Base-by-base conservation (phyloP, 257 asterid species). In the Striga asiatica region DNA sequence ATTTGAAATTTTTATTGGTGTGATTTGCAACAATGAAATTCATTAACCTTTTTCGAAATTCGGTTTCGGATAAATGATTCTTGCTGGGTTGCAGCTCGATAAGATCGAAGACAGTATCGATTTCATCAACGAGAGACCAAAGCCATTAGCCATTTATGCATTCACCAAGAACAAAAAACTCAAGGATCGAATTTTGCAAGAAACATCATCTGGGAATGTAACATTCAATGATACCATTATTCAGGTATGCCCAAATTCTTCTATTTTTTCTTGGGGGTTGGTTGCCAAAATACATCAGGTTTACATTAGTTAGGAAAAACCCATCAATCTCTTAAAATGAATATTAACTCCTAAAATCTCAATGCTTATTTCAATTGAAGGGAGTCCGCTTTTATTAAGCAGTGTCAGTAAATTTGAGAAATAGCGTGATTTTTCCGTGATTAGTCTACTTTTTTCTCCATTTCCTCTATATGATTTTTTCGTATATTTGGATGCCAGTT, bases 131-230 rank as follows among this genome's bases (percentile, higher is more conserved):
- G 75, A 54, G 12, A 74, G 79, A 57, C 82, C 82, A 1, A 88
- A 88, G 55, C 97, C 98, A 46, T 89, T 92, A 0, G 84, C 87
- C 8, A 66, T 84, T 12, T 88, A 92, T 58, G 95, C 88, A 38
- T 92, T 92, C 66, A 92, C 97, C 0, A 79, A 78, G 46, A 67
- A 74, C n/a, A 61, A 77, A 20, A 72, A 65, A 20, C 58, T 92
- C 31, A 78, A 82, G 76, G 71, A 79, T 51, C 74, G 54, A 28
- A 72, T 92, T 21, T 50, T 82, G 72, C 81, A 67, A 42, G 95
- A 81, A 70, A 84, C 96, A 31, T 92, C 98, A 21, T 88, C 97
- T 0, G 98, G 98, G 27, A 72, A 81, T 16, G 72, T 92, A 57
- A 74, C 87, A 38, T 84, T 92, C 76, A 92, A 92, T 29, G 98